A percentile compares a stretch with the other conserved stretches of the same genome.
phyloP scores from a whole-genome alignment of 140 eudicot species.

The Senecio squalidus region DNA sequence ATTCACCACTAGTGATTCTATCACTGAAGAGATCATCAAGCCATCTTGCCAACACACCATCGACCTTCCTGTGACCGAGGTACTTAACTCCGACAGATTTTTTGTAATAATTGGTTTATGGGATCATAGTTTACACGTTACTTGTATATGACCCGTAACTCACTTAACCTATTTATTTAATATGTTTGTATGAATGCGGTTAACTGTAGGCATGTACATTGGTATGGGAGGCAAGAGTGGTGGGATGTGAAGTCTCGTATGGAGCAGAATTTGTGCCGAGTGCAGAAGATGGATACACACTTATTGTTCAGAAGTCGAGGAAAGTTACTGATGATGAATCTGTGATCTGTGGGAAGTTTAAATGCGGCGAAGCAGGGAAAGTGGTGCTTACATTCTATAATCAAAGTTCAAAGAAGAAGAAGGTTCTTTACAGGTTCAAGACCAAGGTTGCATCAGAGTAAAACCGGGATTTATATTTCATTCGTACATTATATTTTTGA shows the following conservation, averaged over 20 bases:
- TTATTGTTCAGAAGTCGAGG: constrained; percentile 57
- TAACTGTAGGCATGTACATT: constrained; percentile 42
- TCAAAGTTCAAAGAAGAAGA: constrained; percentile 73
- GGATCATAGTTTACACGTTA: too few relatives aligned
- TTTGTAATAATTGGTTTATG: background rate
- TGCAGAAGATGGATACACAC: constrained; percentile 64
- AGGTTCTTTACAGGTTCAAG: constrained; percentile 64
- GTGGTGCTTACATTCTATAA: constrained; percentile 67
- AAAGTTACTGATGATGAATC: constrained; percentile 45
- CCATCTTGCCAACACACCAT: constrained; percentile 56
- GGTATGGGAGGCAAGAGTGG: constrained; percentile 71
- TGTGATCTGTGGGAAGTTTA: constrained; percentile 56
- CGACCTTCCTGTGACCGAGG: constrained; percentile 67
- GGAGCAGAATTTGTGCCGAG: constrained; percentile 79
- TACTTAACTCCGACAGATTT: constrained; percentile 1
- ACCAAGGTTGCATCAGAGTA: constrained; percentile 32
- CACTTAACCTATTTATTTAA: too few relatives aligned
- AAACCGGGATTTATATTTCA: background rate
- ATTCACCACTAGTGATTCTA: constrained; percentile 46
- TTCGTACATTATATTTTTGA: constrained; percentile 12
- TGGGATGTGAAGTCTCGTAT: constrained; percentile 78
- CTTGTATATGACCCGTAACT: too few relatives aligned
- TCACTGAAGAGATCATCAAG: constrained; percentile 60
- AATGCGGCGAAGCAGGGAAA: constrained; percentile 67
- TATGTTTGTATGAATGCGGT: too few relatives aligned